Conservation (phyloP, 768 basidiomycete genomes). For the Pulveroboletus sp. region DNA sequence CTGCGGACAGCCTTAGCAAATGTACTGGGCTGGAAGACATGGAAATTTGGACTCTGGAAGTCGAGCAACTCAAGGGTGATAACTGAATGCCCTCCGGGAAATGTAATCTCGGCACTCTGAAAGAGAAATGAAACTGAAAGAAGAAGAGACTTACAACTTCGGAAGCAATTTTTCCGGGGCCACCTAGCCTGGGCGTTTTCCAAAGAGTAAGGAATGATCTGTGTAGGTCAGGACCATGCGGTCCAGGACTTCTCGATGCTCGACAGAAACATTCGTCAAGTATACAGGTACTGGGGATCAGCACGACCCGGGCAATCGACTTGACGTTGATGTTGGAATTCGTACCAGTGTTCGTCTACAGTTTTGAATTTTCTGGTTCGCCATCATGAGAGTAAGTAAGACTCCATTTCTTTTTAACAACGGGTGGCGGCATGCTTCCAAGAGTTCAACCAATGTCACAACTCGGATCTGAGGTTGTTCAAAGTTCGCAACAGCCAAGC, state of each 20-base stretch:
- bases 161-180: neutral
- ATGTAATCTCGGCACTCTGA: slow-evolving; percentile 7
- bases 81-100: neutral
- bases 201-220: slow-evolving; percentile 6
- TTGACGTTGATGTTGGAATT: neutral
- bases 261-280: slow-evolving; percentile 2
- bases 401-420: too few relatives aligned
- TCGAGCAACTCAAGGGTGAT: neutral
- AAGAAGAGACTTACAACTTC: neutral
- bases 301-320: neutral
- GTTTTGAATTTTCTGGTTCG: too few relatives aligned
- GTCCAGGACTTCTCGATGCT: too few relatives aligned
- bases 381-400: too few relatives aligned
- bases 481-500: too few relatives aligned
- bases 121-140: neutral
- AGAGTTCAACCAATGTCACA: too few relatives aligned
- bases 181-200: neutral
- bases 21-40: slow-evolving; percentile 6
- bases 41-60: slow-evolving; percentile 7
- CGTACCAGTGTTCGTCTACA: too few relatives aligned
- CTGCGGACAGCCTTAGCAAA: slow-evolving; percentile 8
- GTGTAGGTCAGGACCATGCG: too few relatives aligned
- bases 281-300: slow-evolving; percentile 4
- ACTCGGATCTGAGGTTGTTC: too few relatives aligned
- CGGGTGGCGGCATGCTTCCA: too few relatives aligned